Evolutionary conservation across 1,139 yeast genomes (phyloP).

Genomic region (Suhomyces choctaworum): DNA sequence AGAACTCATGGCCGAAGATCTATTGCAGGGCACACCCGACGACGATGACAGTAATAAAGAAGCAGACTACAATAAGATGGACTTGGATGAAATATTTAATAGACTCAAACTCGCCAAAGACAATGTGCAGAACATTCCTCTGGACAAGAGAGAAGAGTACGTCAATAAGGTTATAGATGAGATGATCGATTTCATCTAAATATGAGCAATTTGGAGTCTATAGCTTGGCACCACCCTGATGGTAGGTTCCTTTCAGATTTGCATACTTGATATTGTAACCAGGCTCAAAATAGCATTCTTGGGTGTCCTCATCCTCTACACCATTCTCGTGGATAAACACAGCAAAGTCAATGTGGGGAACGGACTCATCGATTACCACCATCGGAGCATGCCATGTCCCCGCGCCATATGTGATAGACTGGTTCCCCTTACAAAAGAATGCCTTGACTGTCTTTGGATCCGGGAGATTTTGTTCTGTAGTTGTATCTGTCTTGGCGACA

Average conservation of each 20-base stretch:
- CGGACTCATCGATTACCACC: conserved; percentile 64
- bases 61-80: conserved; percentile 17
- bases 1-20: conserved; percentile 30
- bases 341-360: conserved; percentile 69
- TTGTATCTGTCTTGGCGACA: conserved; percentile 61
- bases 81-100: conserved; percentile 29
- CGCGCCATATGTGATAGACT: conserved; percentile 83
- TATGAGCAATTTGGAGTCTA: neutral
- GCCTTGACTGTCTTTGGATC: conserved; percentile 62
- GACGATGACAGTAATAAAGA: conserved; percentile 8
- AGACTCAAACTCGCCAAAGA: conserved; percentile 36
- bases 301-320: conserved; percentile 75
- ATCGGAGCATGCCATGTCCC: conserved; percentile 86
- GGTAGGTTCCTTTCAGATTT: conserved; percentile 1
- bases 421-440: conserved; percentile 76
- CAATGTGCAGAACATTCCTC: conserved; percentile 25
- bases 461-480: conserved; percentile 50
- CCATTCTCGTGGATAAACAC: conserved; percentile 85
- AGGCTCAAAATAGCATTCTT: conserved; percentile 72
- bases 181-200: conserved; percentile 37
- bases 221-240: conserved; percentile 1
- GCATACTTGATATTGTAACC: conserved; percentile 46
- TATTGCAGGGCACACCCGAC: conserved; percentile 17
- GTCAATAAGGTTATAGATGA: conserved; percentile 39
- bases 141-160: conserved; percentile 29